Evolutionary conservation across 441 rosid species (phyloP), one percentile per base, ranked within the genome.

Genomic region (Brassica hybrid): DNA sequence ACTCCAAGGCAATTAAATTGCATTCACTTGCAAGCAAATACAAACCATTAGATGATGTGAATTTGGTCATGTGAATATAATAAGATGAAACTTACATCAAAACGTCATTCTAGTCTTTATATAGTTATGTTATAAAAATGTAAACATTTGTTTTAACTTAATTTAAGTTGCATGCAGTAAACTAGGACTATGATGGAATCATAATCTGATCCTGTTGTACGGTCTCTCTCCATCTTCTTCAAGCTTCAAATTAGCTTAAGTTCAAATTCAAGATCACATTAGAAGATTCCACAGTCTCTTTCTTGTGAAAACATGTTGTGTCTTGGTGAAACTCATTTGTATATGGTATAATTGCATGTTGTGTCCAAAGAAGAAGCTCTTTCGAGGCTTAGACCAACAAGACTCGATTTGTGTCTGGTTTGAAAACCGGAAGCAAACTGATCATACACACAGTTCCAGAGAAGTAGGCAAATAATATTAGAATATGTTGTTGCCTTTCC

Each of bases 21-120:
- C 57, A 19, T 71, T 77, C 67, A 8, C 72, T 77, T 77, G 72
- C 62, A 77, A 77, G 80, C 76, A 71, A 77, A 71, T 11, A 36
- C 43, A 36, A 12, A 41, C 0, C 16, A 69, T 32, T 64, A 38
- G 52, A 64, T 63, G 50, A 23, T 54, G 34, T 65, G 10, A 58
- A 13, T 17, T 30, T 4, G 13, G 16, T 64, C 60, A 45, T 27
- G 16, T 25, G 10, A 14, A 16, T 52, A 27, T 14, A 10, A 52
- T 25, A 21, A 19, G 38, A 30, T 61, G 16, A 48, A 32, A 58
- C 52, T 38, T 41, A 64, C 54, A 50, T 32, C 12, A 11, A 65
- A 54, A 12, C 60, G 6, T 65, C 41, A 34, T 2, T 45, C 6
- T 6, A 3, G 48, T 9, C 13, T 41, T 12, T 25, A 25, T 60